Conservation (phyloP, 768 basidiomycete species). For the Obba rivulosa region DNA sequence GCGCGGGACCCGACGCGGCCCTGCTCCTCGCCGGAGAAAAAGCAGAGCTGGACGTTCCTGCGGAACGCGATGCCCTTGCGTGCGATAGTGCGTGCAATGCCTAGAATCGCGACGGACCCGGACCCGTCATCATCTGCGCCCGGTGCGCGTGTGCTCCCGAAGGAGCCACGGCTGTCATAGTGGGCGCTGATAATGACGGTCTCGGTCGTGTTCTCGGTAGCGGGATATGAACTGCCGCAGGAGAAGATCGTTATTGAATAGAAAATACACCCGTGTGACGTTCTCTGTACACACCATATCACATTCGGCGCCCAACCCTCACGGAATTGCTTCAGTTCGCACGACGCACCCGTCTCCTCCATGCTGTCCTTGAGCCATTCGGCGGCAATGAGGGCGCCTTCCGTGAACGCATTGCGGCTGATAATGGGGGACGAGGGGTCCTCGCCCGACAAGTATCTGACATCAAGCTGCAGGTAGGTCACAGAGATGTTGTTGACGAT, state of each 20-base stretch:
- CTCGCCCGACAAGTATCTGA: conserved; percentile 84
- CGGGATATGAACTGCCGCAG: conserved; percentile 47
- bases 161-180: conserved; percentile 89
- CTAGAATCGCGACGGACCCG: conserved; percentile 67
- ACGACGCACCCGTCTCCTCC: conserved; percentile 71
- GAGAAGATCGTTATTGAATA: background rate
- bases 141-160: conserved; percentile 66
- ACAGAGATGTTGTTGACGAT: conserved; percentile 67
- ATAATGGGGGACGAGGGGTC: conserved; percentile 64
- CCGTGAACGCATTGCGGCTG: conserved; percentile 78
- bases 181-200: conserved; percentile 78
- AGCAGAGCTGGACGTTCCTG: conserved; percentile 72
- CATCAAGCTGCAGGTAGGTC: conserved; percentile 59
- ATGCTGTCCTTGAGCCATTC: conserved; percentile 69
- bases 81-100: conserved; percentile 72
- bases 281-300: conserved; percentile 53
- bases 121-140: conserved; percentile 64
- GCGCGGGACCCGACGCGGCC: conserved; percentile 74
- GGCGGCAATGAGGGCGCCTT: conserved; percentile 61
- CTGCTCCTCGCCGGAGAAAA: conserved; percentile 92
- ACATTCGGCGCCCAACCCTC: conserved; percentile 81
- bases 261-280: background rate
- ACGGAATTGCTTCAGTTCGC: conserved; percentile 62
- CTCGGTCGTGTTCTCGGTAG: conserved; percentile 50
- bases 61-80: conserved; percentile 64